phyloP scores from a whole-genome alignment of 192 early-diverging fungal species.

The Coemansia sp. region DNA sequence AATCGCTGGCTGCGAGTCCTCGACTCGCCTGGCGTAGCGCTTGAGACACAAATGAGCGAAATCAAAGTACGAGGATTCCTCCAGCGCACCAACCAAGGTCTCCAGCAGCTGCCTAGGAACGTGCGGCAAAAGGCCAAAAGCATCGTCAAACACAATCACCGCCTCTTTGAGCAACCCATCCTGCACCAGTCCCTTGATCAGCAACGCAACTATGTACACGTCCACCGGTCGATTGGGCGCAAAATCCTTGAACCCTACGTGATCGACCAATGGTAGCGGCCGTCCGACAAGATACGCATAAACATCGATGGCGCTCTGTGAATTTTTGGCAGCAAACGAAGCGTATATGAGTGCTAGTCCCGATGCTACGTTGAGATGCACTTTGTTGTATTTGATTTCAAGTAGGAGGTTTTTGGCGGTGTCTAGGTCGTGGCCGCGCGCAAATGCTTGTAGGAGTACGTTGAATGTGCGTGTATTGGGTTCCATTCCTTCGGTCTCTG shows the following conservation, averaged over 20 bases:
- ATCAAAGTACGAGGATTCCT: slow-evolving; percentile 23
- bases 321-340: slow-evolving; percentile 12
- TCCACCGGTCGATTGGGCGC: slow-evolving; percentile 14
- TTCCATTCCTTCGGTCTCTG: slow-evolving; percentile 12
- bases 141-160: slow-evolving; percentile 40
- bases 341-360: slow-evolving; percentile 30
- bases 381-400: slow-evolving; percentile 9
- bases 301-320: slow-evolving; percentile 16
- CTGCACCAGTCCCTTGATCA: slow-evolving; percentile 28
- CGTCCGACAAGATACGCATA: slow-evolving; percentile 43
- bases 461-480: slow-evolving; percentile 37
- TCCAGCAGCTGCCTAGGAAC: slow-evolving; percentile 38
- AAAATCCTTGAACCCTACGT: slow-evolving; percentile 19
- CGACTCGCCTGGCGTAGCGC: slow-evolving; percentile 37
- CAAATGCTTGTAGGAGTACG: slow-evolving; percentile 30
- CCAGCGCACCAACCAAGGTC: slow-evolving; percentile 27
- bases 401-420: slow-evolving; percentile 15
- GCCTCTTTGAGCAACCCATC: slow-evolving; percentile 24
- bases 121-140: slow-evolving; percentile 28
- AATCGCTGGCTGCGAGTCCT: slow-evolving; percentile 15
- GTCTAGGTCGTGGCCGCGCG: slow-evolving; percentile 14
- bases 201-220: slow-evolving; percentile 24
- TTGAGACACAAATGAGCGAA: slow-evolving; percentile 24
- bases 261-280: slow-evolving; percentile 19
- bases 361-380: slow-evolving; percentile 20